Conservation (phyloP, 2,329 filamentous ascomycete genomes). For the Neopestalotiopsis clavispora region DNA sequence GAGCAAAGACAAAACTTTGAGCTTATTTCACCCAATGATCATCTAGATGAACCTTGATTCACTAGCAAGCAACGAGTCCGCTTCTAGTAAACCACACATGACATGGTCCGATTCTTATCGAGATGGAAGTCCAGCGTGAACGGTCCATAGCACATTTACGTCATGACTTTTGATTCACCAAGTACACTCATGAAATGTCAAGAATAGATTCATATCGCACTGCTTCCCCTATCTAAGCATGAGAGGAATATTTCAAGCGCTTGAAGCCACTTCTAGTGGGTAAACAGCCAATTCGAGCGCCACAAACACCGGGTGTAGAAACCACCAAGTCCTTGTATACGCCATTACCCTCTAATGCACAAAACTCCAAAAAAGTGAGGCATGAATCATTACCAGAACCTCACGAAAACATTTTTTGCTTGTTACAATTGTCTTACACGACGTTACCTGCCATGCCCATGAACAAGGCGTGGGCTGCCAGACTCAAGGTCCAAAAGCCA, state of each 20-base stretch:
- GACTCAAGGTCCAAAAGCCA: slow-evolving; percentile 91
- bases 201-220: not conserved
- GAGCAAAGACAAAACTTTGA: not conserved
- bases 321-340: not conserved
- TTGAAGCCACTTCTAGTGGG: not conserved
- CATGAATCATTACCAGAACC: not conserved
- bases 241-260: slow-evolving; percentile 13
- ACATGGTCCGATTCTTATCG: not conserved
- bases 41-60: not conserved
- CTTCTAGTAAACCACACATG: not conserved
- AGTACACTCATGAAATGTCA: not conserved
- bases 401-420: not conserved
- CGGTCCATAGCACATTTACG: no score
- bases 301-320: slow-evolving; percentile 1
- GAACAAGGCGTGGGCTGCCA: slow-evolving; percentile 92
- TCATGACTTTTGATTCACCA: not conserved
- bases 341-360: not conserved
- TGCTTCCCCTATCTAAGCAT: slow-evolving; percentile 7
- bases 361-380: not conserved
- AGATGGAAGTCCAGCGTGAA: no score
- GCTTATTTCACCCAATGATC: not conserved
- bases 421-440: slow-evolving; percentile 42
- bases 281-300: not conserved
- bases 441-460: slow-evolving; percentile 91
- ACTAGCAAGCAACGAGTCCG: not conserved